These are phyloP conservation scores for Orbilia oligospora DNA, from an alignment of 2,329 filamentous ascomycete species.

Conservation along the genomic window DNA sequence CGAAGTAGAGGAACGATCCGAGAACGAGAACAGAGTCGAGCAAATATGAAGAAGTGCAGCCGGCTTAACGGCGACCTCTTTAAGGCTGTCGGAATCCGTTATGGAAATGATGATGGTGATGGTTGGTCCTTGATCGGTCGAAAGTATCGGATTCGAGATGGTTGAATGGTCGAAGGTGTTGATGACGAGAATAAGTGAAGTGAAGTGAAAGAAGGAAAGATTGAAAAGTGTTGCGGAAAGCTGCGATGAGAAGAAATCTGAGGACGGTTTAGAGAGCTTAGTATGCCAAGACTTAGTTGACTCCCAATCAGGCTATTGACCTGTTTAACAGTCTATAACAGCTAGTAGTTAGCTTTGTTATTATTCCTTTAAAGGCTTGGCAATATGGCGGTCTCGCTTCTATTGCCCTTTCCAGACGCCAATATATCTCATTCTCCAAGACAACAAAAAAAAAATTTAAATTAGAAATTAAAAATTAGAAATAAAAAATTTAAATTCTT, in stretches of 20 bases:
- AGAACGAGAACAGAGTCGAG: not conserved
- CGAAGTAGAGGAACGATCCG: not conserved
- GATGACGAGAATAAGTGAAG: constrained; percentile 5
- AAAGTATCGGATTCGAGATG: not conserved
- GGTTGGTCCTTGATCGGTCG: not conserved
- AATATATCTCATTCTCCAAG: constrained; percentile 12
- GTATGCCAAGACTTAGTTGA: constrained; percentile 30
- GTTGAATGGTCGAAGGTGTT: constrained; percentile 16
- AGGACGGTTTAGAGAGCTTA: not conserved
- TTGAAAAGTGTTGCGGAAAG: constrained; percentile 53
- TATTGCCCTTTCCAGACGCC: constrained; percentile 10
- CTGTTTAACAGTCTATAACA: not conserved
- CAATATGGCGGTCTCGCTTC: constrained; percentile 5
- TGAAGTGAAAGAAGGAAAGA: constrained; percentile 50
- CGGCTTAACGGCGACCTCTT: constrained; percentile 56
- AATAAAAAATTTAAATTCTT: constrained; percentile 10
- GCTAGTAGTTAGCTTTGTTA: not conserved
- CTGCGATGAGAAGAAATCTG: constrained; percentile 53
- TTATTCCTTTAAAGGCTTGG: not conserved
- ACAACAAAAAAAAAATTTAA: not conserved
- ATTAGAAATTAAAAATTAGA: not conserved
- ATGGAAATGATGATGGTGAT: not conserved
- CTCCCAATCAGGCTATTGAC: not conserved
- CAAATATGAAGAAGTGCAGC: constrained; percentile 48
- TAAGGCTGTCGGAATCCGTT: not conserved